These are phyloP conservation scores for Coelastrella sp. DNA, from an alignment of 139 green algal genomes.

Conservation along the genomic window DNA sequence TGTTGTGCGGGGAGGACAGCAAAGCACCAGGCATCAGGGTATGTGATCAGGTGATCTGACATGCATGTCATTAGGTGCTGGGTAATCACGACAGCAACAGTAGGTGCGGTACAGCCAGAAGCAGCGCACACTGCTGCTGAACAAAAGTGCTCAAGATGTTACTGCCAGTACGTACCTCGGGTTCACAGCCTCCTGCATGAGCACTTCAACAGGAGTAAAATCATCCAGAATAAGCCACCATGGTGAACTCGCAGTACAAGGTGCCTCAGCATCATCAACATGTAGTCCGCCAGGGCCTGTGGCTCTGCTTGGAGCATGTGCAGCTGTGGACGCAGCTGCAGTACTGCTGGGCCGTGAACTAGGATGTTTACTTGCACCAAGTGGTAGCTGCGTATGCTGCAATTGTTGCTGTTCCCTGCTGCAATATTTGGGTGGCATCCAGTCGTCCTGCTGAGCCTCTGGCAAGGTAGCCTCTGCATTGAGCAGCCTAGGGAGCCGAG, in stretches of 20 bases:
- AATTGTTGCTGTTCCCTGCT: constrained; percentile 20
- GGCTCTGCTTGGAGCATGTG: background rate
- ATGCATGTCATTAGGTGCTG: too few relatives aligned
- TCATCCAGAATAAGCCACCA: constrained; percentile 46
- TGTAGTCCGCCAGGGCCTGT: background rate
- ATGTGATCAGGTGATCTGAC: too few relatives aligned
- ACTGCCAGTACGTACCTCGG: constrained; percentile 42
- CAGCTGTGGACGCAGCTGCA: background rate
- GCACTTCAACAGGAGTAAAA: constrained; percentile 50
- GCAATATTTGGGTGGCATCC: constrained; percentile 12
- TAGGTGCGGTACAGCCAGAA: background rate
- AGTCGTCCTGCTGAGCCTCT: background rate
- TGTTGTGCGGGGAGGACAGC: too few relatives aligned
- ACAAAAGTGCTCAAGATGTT: background rate
- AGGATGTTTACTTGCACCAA: background rate
- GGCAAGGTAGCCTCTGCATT: background rate
- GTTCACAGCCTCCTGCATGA: constrained; percentile 22
- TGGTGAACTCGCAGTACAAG: background rate
- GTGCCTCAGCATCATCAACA: background rate
- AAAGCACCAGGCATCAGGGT: too few relatives aligned
- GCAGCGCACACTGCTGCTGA: background rate
- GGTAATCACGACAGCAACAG: background rate
- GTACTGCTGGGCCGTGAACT: background rate
- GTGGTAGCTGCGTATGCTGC: background rate
- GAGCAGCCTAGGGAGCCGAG: background rate